phyloP scores from a whole-genome alignment of 345 rosid genomes.

The Brassica incana region DNA sequence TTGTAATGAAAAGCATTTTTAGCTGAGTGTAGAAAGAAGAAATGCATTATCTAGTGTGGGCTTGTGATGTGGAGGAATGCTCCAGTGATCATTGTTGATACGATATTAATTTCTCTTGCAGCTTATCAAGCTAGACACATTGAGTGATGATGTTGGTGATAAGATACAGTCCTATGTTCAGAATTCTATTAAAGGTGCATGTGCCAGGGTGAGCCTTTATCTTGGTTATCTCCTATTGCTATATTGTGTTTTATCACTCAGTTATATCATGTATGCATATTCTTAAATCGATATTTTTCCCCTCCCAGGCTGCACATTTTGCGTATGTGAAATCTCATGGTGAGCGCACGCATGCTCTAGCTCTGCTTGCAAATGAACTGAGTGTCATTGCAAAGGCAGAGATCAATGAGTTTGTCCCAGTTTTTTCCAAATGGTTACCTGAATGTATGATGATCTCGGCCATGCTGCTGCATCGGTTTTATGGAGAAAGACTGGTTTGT shows the following conservation, averaged over 20 bases:
- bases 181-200: conserved; percentile 71
- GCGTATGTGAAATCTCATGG: conserved; percentile 56
- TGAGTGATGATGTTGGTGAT: conserved; percentile 45
- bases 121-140: conserved; percentile 50
- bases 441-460: conserved; percentile 67
- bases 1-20: conserved; percentile 12
- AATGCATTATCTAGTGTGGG: conserved; percentile 9
- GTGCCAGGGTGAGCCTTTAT: conserved; percentile 58
- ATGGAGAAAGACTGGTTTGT: conserved; percentile 92
- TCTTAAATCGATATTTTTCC: conserved; percentile 21
- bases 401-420: conserved; percentile 62
- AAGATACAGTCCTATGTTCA: conserved; percentile 63
- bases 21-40: conserved; percentile 10
- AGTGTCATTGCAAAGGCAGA: conserved; percentile 73
- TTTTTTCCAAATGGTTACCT: conserved; percentile 59
- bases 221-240: conserved; percentile 15
- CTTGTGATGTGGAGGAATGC: conserved; percentile 11
- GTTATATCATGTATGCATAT: conserved; percentile 4
- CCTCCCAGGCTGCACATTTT: conserved; percentile 57
- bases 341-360: conserved; percentile 66
- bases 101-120: conserved; percentile 38
- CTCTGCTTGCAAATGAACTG: conserved; percentile 81
- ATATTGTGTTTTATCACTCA: not conserved
- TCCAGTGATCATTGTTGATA: conserved; percentile 26
- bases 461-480: conserved; percentile 65